Evolutionary conservation across 306 rosid genomes (phyloP).

Genomic region (Dicorynia guianensis): DNA sequence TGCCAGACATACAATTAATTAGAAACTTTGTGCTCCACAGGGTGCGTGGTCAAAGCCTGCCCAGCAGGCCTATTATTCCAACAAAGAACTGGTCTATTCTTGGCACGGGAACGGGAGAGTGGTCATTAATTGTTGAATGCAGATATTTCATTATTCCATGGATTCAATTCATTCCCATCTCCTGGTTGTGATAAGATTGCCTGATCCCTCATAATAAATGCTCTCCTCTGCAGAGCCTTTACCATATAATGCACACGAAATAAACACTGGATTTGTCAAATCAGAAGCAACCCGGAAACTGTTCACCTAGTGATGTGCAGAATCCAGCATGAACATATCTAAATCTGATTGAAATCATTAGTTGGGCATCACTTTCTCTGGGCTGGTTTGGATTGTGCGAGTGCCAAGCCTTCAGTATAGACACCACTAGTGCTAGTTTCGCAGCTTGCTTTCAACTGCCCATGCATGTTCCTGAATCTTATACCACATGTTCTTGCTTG

Average conservation of each 20-base stretch:
- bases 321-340: slow-evolving; percentile 25
- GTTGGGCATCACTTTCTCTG: slow-evolving; percentile 51
- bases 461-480: slow-evolving; percentile 38
- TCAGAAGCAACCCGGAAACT: slow-evolving; percentile 16
- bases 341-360: slow-evolving; percentile 34
- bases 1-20: slow-evolving; percentile 38
- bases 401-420: slow-evolving; percentile 46
- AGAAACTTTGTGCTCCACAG: slow-evolving; percentile 45
- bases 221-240: not conserved
- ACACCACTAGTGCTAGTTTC: slow-evolving; percentile 41
- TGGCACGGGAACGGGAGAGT: not conserved
- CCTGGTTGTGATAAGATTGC: slow-evolving; percentile 27
- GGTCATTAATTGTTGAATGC: slow-evolving; percentile 20
- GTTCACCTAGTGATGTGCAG: slow-evolving; percentile 31
- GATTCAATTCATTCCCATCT: slow-evolving; percentile 39
- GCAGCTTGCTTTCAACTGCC: not conserved
- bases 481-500: slow-evolving; percentile 54
- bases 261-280: slow-evolving; percentile 33
- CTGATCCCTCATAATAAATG: slow-evolving; percentile 30
- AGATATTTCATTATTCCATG: slow-evolving; percentile 41
- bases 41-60: slow-evolving; percentile 35
- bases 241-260: not conserved
- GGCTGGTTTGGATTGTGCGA: slow-evolving; percentile 36
- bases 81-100: not conserved
- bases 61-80: slow-evolving; percentile 2